phyloP scores from a whole-genome alignment of 345 rosid genomes.

The Brassica rapa region DNA sequence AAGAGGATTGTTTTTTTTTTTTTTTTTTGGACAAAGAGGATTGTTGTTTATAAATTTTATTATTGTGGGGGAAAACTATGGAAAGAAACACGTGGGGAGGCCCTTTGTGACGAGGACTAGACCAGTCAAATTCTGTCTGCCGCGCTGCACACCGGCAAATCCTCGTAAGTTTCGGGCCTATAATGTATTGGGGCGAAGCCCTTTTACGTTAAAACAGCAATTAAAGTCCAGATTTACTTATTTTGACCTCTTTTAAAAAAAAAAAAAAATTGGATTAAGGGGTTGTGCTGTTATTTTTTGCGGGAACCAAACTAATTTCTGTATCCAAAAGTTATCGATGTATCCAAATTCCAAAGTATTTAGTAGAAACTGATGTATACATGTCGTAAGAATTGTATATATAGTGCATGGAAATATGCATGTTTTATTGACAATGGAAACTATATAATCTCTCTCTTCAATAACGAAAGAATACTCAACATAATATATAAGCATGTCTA shows the following conservation, averaged over 20 bases:
- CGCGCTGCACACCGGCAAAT: constrained; percentile 8
- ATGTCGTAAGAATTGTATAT: background rate
- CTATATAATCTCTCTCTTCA: background rate
- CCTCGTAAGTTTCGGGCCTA: background rate
- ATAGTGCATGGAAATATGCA: constrained; percentile 24
- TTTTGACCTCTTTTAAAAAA: too few relatives aligned
- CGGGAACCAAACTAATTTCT: background rate
- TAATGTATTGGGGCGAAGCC: constrained; percentile 14
- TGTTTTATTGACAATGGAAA: background rate
- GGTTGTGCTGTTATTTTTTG: background rate
- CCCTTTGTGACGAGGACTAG: background rate
- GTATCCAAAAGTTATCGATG: background rate
- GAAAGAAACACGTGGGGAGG: background rate
- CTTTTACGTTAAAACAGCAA: background rate
- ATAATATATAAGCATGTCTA: constrained; percentile 15
- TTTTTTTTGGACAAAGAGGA: background rate
- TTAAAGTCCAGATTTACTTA: background rate
- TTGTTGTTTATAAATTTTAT: background rate
- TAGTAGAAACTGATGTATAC: background rate
- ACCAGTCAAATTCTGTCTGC: constrained; percentile 14
- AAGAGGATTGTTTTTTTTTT: background rate
- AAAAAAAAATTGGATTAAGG: too few relatives aligned
- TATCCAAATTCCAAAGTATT: background rate
- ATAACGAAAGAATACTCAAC: constrained; percentile 18
- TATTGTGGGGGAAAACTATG: background rate